Evolutionary conservation across 805 yeast genomes (phyloP), one percentile per base, ranked within the genome.

Genomic region (Sporopachydermia lactativora): DNA sequence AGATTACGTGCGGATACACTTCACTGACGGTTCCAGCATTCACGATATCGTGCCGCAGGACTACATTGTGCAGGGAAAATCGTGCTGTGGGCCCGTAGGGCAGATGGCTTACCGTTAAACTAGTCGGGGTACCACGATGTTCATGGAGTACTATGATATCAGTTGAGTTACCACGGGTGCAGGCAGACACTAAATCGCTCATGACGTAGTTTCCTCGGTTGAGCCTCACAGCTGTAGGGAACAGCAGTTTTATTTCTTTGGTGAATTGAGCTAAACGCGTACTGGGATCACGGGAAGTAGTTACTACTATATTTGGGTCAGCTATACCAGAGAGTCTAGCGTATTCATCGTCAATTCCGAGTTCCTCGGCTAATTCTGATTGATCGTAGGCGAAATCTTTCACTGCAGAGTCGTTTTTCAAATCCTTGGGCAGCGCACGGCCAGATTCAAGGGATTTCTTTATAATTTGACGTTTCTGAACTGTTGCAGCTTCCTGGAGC

Each of bases 41-140:
- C 18, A 80, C 66, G 37, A 92, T 71, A 62, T 92, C 99, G 59
- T 92, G 99, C 59, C 97, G 78, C 43, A 92, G 66, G 17, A 84
- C 86, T 41, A 92, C 97, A 53, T 92, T 92, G 61, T 92, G 97
- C 43, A 92, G 65, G 6, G 96, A 83, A 67, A 92, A 92, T 37
- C 82, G 79, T 24, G 92, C 94, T 2, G 96, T 82, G 15, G 98
- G 99, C 0, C 99, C 99, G 57, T 92, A 95, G 3, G 98, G 99
- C 58, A 92, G 82, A 65, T 92, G 99, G 24, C 92, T 79, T 18
- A 92, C 64, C 1, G 97, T 89, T 44, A 92, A 53, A 1, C 96
- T 83, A 0, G 96, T 88, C 40, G 99, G 99, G 0, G 84, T 89
- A 73, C 99, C 99, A 61, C 99, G 72, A 61, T 92, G 98, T 57